A percentile compares a stretch with the other conserved stretches of the same genome.
Conservation (phyloP, 2,329 filamentous ascomycete species). For the Trichoderma koningiopsis region DNA sequence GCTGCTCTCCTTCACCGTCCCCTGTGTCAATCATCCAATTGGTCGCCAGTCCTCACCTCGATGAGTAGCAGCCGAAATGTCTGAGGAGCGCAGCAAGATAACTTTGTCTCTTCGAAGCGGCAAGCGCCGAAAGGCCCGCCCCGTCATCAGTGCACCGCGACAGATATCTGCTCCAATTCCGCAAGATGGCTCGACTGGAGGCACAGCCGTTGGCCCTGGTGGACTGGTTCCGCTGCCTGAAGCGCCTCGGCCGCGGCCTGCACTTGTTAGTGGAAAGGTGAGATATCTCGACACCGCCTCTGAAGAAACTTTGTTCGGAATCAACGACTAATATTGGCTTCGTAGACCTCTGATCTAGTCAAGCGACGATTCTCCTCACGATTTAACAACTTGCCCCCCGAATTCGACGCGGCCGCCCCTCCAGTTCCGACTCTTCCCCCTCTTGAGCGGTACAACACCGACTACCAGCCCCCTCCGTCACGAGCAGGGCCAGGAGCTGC, state of each 20-base stretch:
- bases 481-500: constrained; percentile 55
- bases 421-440: constrained; percentile 66
- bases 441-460: constrained; percentile 59
- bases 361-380: constrained; percentile 93
- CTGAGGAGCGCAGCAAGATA: constrained; percentile 62
- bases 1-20: not conserved
- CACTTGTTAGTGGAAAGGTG: constrained; percentile 59
- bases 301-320: not conserved
- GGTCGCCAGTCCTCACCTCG: not conserved
- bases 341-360: constrained; percentile 75
- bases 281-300: constrained; percentile 20
- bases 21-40: not conserved
- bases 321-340: not conserved
- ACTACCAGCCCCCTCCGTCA: constrained; percentile 57
- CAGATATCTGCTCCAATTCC: constrained; percentile 65
- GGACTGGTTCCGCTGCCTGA: constrained; percentile 29
- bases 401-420: constrained; percentile 69
- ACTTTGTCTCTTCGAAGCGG: constrained; percentile 59
- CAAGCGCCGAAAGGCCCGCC: constrained; percentile 61
- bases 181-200: constrained; percentile 47
- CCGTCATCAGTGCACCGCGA: constrained; percentile 62
- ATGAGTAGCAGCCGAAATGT: constrained; percentile 48
- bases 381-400: constrained; percentile 75
- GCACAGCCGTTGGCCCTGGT: not conserved
- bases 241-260: constrained; percentile 47